Percentiles rank a stretch among this genome's conserved stretches.
These are phyloP conservation scores for Corymbia calophylla DNA, from an alignment of 441 rosid species.

Conservation along the genomic window DNA sequence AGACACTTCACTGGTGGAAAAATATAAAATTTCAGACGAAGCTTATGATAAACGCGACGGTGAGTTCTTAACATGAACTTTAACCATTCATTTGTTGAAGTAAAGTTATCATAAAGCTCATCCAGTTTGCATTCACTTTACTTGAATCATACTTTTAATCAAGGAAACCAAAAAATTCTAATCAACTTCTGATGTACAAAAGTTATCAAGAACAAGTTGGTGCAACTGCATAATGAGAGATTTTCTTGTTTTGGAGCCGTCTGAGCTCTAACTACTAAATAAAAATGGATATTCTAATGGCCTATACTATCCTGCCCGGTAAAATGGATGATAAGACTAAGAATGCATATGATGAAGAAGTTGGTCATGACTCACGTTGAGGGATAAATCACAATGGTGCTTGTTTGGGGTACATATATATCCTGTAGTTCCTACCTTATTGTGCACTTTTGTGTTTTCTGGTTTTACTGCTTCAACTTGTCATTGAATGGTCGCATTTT, in stretches of 20 bases:
- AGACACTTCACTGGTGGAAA: slow-evolving; percentile 84
- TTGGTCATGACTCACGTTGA: not conserved
- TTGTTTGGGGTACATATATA: not conserved
- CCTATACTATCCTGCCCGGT: not conserved
- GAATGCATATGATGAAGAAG: not conserved
- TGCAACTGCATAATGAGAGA: not conserved
- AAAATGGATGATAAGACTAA: not conserved
- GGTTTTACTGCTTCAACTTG: not conserved
- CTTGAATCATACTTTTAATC: not conserved
- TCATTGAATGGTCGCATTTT: not conserved
- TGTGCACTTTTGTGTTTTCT: not conserved
- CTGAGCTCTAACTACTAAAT: not conserved
- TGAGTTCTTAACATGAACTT: slow-evolving; percentile 9
- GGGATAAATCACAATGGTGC: not conserved
- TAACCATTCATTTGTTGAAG: not conserved
- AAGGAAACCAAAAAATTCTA: not conserved
- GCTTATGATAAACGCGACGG: slow-evolving; percentile 73
- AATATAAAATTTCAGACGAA: slow-evolving; percentile 82
- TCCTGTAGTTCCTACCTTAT: not conserved
- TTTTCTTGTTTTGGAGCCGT: not conserved
- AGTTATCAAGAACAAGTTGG: not conserved
- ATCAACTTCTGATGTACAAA: not conserved
- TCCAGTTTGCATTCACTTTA: not conserved
- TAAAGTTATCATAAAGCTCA: not conserved
- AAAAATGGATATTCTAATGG: not conserved